Evolutionary conservation across 139 green algal genomes (phyloP).

Genomic region (Prasinococcaceae sp.): DNA sequence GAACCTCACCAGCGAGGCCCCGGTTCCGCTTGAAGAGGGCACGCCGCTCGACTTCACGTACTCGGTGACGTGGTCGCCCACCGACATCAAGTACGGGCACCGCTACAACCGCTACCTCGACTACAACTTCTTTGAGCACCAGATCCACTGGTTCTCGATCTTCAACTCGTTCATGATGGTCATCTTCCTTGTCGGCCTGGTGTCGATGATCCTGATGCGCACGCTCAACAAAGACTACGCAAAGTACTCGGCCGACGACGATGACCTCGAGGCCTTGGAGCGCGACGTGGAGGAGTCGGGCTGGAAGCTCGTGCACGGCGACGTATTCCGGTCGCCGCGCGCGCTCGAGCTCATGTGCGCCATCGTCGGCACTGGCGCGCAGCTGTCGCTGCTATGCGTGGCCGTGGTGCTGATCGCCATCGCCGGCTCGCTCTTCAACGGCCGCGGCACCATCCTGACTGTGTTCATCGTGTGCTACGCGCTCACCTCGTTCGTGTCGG

Average conservation of each 20-base stretch:
- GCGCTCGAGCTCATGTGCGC: slow-evolving; percentile 61
- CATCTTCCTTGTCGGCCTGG: slow-evolving; percentile 88
- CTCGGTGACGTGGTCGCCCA: slow-evolving; percentile 61
- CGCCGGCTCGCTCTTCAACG: slow-evolving; percentile 36
- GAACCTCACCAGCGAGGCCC: slow-evolving; percentile 72
- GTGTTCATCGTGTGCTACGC: slow-evolving; percentile 88
- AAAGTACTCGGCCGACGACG: slow-evolving; percentile 47
- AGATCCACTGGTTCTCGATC: slow-evolving; percentile 98
- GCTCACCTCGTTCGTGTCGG: slow-evolving; percentile 69
- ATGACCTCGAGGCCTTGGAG: slow-evolving; percentile 70
- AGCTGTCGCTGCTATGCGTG: slow-evolving; percentile 70
- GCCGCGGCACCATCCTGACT: slow-evolving; percentile 73
- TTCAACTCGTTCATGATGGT: slow-evolving; percentile 99
- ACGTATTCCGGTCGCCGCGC: slow-evolving; percentile 80
- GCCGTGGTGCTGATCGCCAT: slow-evolving; percentile 84
- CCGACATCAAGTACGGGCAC: slow-evolving; percentile 49
- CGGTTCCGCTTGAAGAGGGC: slow-evolving; percentile 40
- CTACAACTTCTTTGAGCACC: slow-evolving; percentile 96
- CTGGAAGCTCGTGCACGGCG: slow-evolving; percentile 95
- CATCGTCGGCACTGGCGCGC: slow-evolving; percentile 56
- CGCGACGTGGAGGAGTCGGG: slow-evolving; percentile 85
- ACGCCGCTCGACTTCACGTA: slow-evolving; percentile 71
- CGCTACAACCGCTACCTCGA: slow-evolving; percentile 95
- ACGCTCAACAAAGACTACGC: slow-evolving; percentile 87
- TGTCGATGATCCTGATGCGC: slow-evolving; percentile 92